These are phyloP conservation scores for Vaccinium myrtillus DNA, from an alignment of 148 eudicot genomes.

Conservation along the genomic window DNA sequence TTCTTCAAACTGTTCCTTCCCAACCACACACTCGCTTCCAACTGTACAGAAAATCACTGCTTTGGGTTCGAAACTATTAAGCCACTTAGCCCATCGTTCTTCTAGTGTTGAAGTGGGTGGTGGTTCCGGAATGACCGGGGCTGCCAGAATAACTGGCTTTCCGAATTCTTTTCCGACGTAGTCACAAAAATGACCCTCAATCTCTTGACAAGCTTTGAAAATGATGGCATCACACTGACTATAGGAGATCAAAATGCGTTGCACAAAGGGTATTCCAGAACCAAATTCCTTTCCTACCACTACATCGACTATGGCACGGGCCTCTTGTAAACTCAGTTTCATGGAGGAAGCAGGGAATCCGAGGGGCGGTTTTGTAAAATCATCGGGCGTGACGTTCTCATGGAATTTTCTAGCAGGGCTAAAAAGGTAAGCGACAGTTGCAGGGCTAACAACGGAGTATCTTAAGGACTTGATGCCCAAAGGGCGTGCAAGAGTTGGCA, in stretches of 20 bases:
- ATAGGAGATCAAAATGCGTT: background rate
- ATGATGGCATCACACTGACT: slow-evolving; percentile 25
- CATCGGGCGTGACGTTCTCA: slow-evolving; percentile 18
- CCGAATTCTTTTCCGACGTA: slow-evolving; percentile 11
- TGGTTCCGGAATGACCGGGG: slow-evolving; percentile 38
- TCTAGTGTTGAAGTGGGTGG: slow-evolving; percentile 31
- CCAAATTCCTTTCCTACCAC: background rate
- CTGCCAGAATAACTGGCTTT: slow-evolving; percentile 10
- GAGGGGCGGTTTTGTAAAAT: slow-evolving; percentile 31
- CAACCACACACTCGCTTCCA: slow-evolving; percentile 47
- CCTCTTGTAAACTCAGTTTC: slow-evolving; percentile 6
- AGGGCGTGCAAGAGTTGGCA: slow-evolving; percentile 39
- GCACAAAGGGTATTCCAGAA: background rate
- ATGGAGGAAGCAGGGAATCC: slow-evolving; percentile 36
- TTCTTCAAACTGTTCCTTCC: slow-evolving; percentile 42
- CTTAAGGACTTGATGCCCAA: slow-evolving; percentile 31
- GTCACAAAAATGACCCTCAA: slow-evolving; percentile 30
- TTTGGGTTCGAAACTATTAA: slow-evolving; percentile 27
- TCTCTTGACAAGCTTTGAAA: slow-evolving; percentile 33
- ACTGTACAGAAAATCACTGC: slow-evolving; percentile 47
- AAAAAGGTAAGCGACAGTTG: slow-evolving; percentile 29
- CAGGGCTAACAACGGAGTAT: slow-evolving; percentile 29
- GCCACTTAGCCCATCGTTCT: slow-evolving; percentile 37
- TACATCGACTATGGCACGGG: background rate
- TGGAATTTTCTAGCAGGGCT: slow-evolving; percentile 22